Evolutionary conservation across 2,329 filamentous ascomycete genomes (phyloP).

Genomic region (Huntiella abstrusa): DNA sequence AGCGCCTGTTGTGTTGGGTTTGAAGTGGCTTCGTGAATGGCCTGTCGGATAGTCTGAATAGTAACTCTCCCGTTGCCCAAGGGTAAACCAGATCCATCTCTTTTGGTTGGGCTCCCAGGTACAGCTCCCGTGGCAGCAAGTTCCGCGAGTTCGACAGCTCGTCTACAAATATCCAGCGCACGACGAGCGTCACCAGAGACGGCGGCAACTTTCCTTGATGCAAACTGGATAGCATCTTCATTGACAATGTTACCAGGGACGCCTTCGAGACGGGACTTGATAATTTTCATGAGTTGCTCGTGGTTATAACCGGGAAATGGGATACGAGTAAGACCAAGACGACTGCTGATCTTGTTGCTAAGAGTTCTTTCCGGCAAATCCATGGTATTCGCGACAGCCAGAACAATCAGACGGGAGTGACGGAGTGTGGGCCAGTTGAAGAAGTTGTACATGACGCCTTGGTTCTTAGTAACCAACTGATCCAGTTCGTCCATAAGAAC

Average conservation of each 20-base stretch:
- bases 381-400: constrained; percentile 98
- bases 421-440: constrained; percentile 95
- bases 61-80: constrained; percentile 49
- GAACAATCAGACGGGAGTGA: constrained; percentile 82
- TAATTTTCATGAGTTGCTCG: constrained; percentile 92
- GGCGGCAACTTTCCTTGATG: constrained; percentile 86
- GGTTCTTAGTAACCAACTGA: constrained; percentile 92
- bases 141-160: constrained; percentile 89
- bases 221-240: constrained; percentile 85
- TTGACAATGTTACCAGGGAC: constrained; percentile 83
- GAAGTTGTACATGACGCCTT: constrained; percentile 99
- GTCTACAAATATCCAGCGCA: constrained; percentile 83
- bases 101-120: constrained; percentile 15
- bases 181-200: constrained; percentile 87
- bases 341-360: constrained; percentile 95
- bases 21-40: constrained; percentile 86
- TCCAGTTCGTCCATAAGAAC: constrained; percentile 98
- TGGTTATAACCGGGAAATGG: constrained; percentile 96
- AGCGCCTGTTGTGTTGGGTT: constrained; percentile 84
- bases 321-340: constrained; percentile 75
- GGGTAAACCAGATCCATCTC: constrained; percentile 31
- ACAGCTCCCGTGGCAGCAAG: constrained; percentile 15
- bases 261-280: constrained; percentile 77
- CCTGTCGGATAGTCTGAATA: constrained; percentile 80
- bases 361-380: constrained; percentile 88